Evolutionary conservation across 768 basidiomycete species (phyloP).

Genomic region (Boletus tomentosulus): DNA sequence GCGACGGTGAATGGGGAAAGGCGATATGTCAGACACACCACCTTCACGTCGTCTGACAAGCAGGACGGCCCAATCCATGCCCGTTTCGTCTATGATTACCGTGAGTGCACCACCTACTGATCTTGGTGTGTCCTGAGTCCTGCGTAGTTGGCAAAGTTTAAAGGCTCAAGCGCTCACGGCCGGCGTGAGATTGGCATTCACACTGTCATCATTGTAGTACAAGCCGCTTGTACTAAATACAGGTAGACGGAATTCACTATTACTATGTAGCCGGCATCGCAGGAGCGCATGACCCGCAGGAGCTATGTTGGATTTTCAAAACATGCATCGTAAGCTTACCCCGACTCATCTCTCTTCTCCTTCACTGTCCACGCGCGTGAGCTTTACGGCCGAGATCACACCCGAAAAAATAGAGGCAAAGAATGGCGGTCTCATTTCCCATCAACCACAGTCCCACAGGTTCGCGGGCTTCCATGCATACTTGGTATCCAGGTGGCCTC

Average conservation of each 20-base stretch:
- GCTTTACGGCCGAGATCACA: not conserved
- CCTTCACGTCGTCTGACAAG: slow-evolving; percentile 57
- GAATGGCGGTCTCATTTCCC: not conserved
- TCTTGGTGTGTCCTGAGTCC: slow-evolving; percentile 10
- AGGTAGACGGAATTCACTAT: not conserved
- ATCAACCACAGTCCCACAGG: not conserved
- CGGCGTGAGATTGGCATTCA: not conserved
- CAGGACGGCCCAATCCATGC: slow-evolving; percentile 48
- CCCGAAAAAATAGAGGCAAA: slow-evolving; percentile 4
- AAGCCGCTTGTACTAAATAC: not conserved
- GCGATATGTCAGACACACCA: slow-evolving; percentile 56
- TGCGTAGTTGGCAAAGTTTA: slow-evolving; percentile 17
- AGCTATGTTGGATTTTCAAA: not conserved
- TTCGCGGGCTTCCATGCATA: slow-evolving; percentile 8
- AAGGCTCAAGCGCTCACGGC: not conserved
- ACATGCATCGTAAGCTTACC: slow-evolving; percentile 11
- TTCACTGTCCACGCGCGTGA: slow-evolving; percentile 12
- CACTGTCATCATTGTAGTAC: not conserved
- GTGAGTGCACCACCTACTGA: slow-evolving; percentile 37
- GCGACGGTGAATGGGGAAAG: slow-evolving; percentile 55
- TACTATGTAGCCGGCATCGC: not conserved
- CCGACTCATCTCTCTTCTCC: not conserved
- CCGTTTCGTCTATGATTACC: slow-evolving; percentile 63
- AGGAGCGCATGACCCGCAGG: not conserved
- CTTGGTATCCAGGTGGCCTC: slow-evolving; percentile 16